A percentile compares a stretch with the other conserved stretches of the same genome.
phyloP scores from a whole-genome alignment of 2,329 filamentous ascomycete genomes.

The Verticillium dahliae region DNA sequence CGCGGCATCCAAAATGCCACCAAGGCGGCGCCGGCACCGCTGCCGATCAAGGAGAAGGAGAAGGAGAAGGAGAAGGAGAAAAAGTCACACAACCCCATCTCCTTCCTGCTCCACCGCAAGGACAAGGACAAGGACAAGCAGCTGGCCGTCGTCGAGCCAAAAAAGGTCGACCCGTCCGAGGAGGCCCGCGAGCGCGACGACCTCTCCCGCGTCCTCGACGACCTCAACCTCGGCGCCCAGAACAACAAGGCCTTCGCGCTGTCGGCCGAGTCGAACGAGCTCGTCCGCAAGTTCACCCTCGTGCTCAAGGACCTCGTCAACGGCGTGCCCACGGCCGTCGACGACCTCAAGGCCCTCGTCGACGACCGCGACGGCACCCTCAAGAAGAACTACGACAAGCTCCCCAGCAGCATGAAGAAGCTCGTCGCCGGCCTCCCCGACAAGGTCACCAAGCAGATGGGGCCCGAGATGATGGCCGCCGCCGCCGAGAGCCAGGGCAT shows the following conservation, averaged over 20 bases:
- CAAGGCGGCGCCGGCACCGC: constrained; percentile 17
- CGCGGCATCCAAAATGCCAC: constrained; percentile 10
- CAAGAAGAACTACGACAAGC: constrained; percentile 53
- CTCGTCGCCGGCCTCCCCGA: constrained; percentile 78
- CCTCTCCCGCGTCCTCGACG: constrained; percentile 71
- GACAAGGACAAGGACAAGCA: constrained; percentile 31
- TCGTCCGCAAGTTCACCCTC: constrained; percentile 78
- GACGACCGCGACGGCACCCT: constrained; percentile 57
- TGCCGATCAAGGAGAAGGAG: constrained; percentile 22
- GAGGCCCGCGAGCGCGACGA: constrained; percentile 58
- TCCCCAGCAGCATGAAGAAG: constrained; percentile 77
- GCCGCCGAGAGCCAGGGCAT: constrained; percentile 69
- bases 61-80: constrained; percentile 21
- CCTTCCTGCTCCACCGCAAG: constrained; percentile 23
- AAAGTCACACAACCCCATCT: constrained; percentile 20
- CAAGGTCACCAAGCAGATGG: constrained; percentile 70
- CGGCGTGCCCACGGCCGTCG: constrained; percentile 87
- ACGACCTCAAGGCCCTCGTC: constrained; percentile 66
- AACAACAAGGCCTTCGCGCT: constrained; percentile 84
- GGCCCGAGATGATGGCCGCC: constrained; percentile 74
- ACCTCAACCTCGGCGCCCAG: constrained; percentile 73
- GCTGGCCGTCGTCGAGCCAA: constrained; percentile 22
- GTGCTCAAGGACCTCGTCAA: constrained; percentile 89
- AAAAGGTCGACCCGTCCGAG: constrained; percentile 22
- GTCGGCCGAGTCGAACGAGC: constrained; percentile 74